Percentiles rank a stretch among this genome's conserved stretches.
Conservation (phyloP, 1,284 basidiomycete genomes). For the Cutaneotrichosporon daszewskae region DNA sequence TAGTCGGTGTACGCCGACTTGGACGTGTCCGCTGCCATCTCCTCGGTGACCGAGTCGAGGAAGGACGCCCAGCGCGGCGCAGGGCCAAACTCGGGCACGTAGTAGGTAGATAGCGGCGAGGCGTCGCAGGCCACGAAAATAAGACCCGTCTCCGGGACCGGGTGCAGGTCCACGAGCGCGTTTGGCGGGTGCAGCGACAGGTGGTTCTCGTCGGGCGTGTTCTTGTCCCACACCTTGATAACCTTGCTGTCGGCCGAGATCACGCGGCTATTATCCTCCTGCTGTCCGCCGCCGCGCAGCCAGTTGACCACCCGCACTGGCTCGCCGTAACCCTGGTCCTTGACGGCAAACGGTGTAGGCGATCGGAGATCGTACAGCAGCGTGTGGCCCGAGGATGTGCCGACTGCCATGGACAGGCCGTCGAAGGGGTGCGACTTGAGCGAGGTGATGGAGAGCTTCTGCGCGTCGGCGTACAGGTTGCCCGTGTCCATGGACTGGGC, state of each 20-base stretch:
- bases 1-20: conserved; percentile 79
- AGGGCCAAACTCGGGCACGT: conserved; percentile 91
- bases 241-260: conserved; percentile 89
- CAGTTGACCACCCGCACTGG: conserved; percentile 81
- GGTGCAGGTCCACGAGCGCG: conserved; percentile 82
- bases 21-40: conserved; percentile 76
- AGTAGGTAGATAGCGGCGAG: conserved; percentile 84
- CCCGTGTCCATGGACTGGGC: conserved; percentile 30
- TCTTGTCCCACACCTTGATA: conserved; percentile 88
- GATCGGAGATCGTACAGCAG: conserved; percentile 91
- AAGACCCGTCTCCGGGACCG: conserved; percentile 76
- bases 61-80: conserved; percentile 96
- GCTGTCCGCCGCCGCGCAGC: conserved; percentile 85
- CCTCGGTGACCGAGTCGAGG: conserved; percentile 96
- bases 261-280: conserved; percentile 67
- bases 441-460: conserved; percentile 67
- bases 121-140: conserved; percentile 87
- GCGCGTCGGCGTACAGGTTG: conserved; percentile 29
- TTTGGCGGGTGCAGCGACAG: conserved; percentile 84
- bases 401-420: conserved; percentile 87
- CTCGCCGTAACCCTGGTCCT: conserved; percentile 96
- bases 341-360: conserved; percentile 72
- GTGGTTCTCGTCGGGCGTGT: conserved; percentile 80
- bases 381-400: conserved; percentile 90
- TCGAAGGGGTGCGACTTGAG: conserved; percentile 72